Evolutionary conservation across 441 rosid genomes (phyloP).

Genomic region (Kokia cookei): DNA sequence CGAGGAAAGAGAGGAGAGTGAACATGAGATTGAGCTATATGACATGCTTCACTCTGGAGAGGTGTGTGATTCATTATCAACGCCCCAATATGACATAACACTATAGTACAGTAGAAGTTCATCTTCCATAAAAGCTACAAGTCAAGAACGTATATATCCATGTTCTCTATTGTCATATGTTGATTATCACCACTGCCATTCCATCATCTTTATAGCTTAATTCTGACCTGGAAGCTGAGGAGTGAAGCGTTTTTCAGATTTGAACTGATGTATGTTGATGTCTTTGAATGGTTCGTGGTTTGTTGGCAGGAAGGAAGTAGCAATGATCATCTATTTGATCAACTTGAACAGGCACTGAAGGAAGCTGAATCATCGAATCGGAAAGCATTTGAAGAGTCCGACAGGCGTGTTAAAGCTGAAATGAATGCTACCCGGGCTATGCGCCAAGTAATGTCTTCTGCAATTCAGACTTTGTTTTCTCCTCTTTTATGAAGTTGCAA

Average conservation of each 20-base stretch:
- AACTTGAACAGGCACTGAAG: conserved; percentile 44
- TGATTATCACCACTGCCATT: background rate
- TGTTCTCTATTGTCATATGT: background rate
- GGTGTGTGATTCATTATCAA: conserved; percentile 5
- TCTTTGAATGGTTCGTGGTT: background rate
- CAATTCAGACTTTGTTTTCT: background rate
- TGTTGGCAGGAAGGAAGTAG: conserved; percentile 37
- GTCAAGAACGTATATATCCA: background rate
- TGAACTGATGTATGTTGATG: background rate
- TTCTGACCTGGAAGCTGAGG: background rate
- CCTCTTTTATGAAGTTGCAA: background rate
- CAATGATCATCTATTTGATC: conserved; percentile 25
- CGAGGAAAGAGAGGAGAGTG: conserved; percentile 9
- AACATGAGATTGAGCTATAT: conserved; percentile 6
- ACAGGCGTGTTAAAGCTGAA: conserved; percentile 54
- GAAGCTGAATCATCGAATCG: conserved; percentile 47
- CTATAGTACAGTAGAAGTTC: background rate
- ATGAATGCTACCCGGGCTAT: conserved; percentile 30
- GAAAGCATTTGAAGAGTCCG: conserved; percentile 48
- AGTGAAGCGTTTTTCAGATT: background rate
- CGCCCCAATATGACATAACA: background rate
- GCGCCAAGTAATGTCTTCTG: conserved; percentile 28
- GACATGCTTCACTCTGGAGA: conserved; percentile 10
- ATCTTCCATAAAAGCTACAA: background rate
- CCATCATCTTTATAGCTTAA: background rate